phyloP scores from a whole-genome alignment of 306 rosid genomes.

The Dryas octopetala region DNA sequence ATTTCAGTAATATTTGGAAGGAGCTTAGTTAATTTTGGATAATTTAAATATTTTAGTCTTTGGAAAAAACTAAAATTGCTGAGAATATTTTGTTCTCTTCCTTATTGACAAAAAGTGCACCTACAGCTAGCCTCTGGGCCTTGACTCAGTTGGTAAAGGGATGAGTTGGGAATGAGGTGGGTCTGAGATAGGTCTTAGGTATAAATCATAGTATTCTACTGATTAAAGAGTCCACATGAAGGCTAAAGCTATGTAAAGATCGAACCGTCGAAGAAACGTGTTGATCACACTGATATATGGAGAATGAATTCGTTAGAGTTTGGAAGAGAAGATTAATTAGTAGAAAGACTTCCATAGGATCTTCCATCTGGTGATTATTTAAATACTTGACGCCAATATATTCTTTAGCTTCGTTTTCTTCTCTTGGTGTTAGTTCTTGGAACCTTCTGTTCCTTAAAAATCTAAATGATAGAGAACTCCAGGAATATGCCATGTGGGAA shows the following conservation, averaged over 20 bases:
- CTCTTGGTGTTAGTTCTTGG: neutral
- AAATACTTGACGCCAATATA: too few relatives aligned
- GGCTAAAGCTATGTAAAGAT: neutral
- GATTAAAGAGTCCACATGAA: neutral
- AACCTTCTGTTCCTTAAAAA: too few relatives aligned
- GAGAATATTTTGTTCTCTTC: neutral
- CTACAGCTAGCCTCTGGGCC: neutral
- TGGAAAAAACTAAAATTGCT: neutral
- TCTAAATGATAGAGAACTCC: too few relatives aligned
- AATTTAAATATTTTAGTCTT: neutral
- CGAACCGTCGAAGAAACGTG: neutral
- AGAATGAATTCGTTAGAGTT: neutral
- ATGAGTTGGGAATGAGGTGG: neutral
- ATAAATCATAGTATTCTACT: neutral
- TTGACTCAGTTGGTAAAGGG: neutral
- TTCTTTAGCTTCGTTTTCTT: neutral
- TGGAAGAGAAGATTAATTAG: neutral
- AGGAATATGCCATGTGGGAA: too few relatives aligned
- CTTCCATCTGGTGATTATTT: neutral
- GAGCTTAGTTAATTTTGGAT: neutral
- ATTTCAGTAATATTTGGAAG: slow-evolving; percentile 21
- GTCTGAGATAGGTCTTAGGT: neutral
- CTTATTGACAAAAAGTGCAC: neutral
- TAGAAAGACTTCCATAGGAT: neutral
- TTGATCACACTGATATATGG: neutral